Evolutionary conservation across 2,329 filamentous ascomycete genomes (phyloP).

Genomic region (Dryadomyces sulphureus): DNA sequence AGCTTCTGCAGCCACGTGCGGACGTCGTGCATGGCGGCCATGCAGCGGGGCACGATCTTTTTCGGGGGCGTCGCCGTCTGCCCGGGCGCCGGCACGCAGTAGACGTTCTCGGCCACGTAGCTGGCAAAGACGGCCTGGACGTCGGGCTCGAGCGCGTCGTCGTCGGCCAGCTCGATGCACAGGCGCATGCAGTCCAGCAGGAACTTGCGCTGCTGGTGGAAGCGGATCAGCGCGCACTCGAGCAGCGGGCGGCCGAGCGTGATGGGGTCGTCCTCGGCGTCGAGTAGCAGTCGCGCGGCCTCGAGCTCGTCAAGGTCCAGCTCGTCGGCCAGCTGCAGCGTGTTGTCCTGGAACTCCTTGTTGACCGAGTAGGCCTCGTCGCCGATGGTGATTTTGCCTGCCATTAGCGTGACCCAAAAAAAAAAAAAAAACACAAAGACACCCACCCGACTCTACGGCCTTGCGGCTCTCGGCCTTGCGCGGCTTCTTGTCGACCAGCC

Average conservation of each 20-base stretch:
- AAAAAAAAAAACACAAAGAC: background rate
- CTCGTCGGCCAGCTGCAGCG: constrained; percentile 71
- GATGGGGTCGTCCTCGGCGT: constrained; percentile 53
- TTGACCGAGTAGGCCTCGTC: constrained; percentile 69
- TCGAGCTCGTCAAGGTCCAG: constrained; percentile 82
- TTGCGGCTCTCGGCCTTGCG: constrained; percentile 65
- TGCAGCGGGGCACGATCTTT: constrained; percentile 58
- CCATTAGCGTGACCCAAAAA: background rate
- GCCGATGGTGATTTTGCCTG: constrained; percentile 62
- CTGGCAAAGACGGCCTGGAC: constrained; percentile 34
- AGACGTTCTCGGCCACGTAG: constrained; percentile 41
- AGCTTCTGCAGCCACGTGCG: constrained; percentile 64
- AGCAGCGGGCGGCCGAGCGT: constrained; percentile 58
- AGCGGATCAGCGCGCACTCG: constrained; percentile 70
- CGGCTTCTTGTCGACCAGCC: constrained; percentile 58
- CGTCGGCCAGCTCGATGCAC: constrained; percentile 54
- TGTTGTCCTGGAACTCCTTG: constrained; percentile 71
- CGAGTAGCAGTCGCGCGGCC: constrained; percentile 61
- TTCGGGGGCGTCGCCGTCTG: constrained; percentile 26
- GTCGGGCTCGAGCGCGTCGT: constrained; percentile 35
- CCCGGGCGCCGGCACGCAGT: constrained; percentile 31
- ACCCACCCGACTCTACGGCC: constrained; percentile 48
- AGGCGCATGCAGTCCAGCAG: constrained; percentile 73
- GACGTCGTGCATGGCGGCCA: constrained; percentile 61
- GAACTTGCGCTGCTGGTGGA: constrained; percentile 73